Conservation (phyloP, 441 rosid genomes). For the Populus hybrid region DNA sequence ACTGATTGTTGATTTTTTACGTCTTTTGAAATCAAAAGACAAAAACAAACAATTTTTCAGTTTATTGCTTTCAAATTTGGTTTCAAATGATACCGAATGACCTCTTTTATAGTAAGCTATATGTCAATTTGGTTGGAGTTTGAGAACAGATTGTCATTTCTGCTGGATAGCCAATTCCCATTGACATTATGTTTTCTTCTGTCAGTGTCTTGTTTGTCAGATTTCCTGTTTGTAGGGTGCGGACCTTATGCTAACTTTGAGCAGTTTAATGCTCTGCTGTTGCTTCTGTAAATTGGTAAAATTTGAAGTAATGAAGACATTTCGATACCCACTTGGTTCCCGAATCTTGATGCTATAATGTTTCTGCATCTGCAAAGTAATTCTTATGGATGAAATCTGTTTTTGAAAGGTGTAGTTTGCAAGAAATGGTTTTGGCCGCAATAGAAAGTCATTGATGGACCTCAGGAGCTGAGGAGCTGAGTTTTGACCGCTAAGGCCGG, state of each 20-base stretch:
- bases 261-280: slow-evolving; percentile 26
- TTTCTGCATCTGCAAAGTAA: not conserved
- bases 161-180: not conserved
- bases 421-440: not conserved
- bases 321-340: not conserved
- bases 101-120: not conserved
- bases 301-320: not conserved
- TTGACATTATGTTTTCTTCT: not conserved
- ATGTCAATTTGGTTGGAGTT: not conserved
- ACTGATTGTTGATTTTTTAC: not conserved
- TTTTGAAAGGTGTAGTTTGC: not conserved
- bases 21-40: not conserved
- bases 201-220: not conserved
- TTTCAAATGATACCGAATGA: not conserved
- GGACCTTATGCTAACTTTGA: slow-evolving; percentile 80
- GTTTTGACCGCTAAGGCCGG: too few relatives aligned
- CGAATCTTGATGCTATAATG: not conserved
- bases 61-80: not conserved
- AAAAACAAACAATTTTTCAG: not conserved
- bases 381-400: not conserved
- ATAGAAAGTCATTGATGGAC: not conserved
- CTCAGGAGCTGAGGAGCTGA: too few relatives aligned
- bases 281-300: slow-evolving; percentile 7
- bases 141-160: not conserved
- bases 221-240: slow-evolving; percentile 40